Evolutionary conservation across 2,329 filamentous ascomycete genomes (phyloP), one percentile per base, ranked within the genome.

Genomic region (Aspergillus carbonarius): DNA sequence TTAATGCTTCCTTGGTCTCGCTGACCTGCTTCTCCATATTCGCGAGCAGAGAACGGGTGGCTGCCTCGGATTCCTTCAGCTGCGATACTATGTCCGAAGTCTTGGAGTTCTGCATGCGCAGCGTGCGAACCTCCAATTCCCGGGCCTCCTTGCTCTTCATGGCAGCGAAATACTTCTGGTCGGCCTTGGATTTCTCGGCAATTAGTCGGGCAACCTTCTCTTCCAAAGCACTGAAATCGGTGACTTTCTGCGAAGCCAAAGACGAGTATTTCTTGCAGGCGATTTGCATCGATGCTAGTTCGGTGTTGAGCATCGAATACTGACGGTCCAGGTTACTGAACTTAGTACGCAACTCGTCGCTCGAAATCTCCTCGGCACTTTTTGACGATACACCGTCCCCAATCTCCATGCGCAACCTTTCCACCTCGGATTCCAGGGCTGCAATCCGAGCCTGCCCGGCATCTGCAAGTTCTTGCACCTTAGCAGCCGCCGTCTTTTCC

Each of bases 121-220:
- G 79, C 3, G 88, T 85, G 66, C 90, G 84, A 48, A 96, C 88
- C 76, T 98, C 93, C 59, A 85, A 83, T 58, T 92, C 89, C 52
- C 92, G 85, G 46, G 90, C 88, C 70, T 98, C 93, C 70, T 93
- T 96, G 66, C 93, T 89, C 73, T 96, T 97, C 82, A 96, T 92
- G 8, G 93, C 92, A 1, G 91, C 91, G 74, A 98, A 98, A 73
- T 96, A 99, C 76, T 98, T 98, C 71, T 98, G 93, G 70, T 99
- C 95, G 1, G 93, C 93, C 76, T 97, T 98, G 64, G 89, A 88
- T 79, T 99, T 99, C 76, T 99, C 92, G 0, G 92, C 91, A 40
- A 85, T 86, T 18, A 96, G 79, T 23, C 90, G 81, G 17, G 85
- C 79, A 37, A 93, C 81, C 62, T 89, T 90, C 57, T 96, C 92